Evolutionary conservation across 441 rosid species (phyloP).

Genomic region (Populus tomentosa): DNA sequence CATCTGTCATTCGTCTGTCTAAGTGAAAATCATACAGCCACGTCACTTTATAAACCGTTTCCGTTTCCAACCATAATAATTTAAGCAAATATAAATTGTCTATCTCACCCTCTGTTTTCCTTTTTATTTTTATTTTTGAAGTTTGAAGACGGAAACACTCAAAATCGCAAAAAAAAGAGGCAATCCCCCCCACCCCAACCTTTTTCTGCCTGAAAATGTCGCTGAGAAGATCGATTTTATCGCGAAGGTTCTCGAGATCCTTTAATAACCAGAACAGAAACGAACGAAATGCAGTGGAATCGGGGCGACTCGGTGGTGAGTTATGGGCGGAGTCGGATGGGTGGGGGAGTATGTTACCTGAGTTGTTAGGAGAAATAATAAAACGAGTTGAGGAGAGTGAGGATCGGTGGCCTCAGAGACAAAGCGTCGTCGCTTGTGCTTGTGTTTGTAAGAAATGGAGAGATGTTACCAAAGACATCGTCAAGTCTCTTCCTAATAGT

Average conservation of each 20-base stretch:
- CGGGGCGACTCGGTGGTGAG: conserved; percentile 3
- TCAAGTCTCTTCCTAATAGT: conserved; percentile 25
- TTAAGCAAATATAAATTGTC: too few relatives aligned
- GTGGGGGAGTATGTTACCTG: conserved; percentile 80
- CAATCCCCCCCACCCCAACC: too few relatives aligned
- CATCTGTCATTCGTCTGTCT: not conserved
- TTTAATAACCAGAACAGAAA: conserved; percentile 19
- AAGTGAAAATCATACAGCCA: not conserved
- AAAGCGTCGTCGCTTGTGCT: conserved; percentile 63
- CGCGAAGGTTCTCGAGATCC: conserved; percentile 50
- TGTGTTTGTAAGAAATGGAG: conserved; percentile 93
- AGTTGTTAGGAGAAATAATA: conserved; percentile 70
- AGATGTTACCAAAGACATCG: conserved; percentile 53
- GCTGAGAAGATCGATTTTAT: conserved; percentile 39
- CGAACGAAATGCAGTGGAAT: conserved; percentile 10
- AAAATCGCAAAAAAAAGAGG: too few relatives aligned
- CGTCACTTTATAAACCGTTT: not conserved
- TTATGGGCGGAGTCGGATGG: conserved; percentile 25
- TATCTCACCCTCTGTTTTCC: too few relatives aligned
- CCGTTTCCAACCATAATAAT: too few relatives aligned
- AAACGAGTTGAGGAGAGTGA: conserved; percentile 69
- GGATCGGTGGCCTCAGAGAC: conserved; percentile 72
- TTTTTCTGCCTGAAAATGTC: conserved; percentile 22
- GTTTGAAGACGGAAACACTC: not conserved
- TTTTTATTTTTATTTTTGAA: too few relatives aligned